A percentile compares a stretch with the other conserved stretches of the same genome.
phyloP scores from a whole-genome alignment of 352 stramenopile genomes.

The Blastocystis sp. region DNA sequence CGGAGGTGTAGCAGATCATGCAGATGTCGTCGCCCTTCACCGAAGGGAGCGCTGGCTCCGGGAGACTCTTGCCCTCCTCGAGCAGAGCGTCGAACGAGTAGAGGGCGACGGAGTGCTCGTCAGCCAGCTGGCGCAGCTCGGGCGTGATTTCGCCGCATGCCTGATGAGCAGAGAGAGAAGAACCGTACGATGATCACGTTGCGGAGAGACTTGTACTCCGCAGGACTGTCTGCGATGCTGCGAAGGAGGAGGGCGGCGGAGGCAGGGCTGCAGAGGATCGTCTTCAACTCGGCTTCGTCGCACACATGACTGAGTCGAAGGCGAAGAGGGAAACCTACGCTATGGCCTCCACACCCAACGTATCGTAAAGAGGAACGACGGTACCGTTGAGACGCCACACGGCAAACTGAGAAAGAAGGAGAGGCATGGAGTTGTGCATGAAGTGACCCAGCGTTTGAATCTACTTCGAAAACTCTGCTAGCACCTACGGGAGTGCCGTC shows the following conservation, averaged over 20 bases:
- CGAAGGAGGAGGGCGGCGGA: constrained; percentile 72
- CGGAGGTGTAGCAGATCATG: constrained; percentile 57
- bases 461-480: background rate
- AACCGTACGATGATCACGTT: constrained; percentile 53
- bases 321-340: constrained; percentile 43
- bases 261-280: constrained; percentile 70
- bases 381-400: constrained; percentile 53
- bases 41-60: constrained; percentile 64
- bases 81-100: constrained; percentile 49
- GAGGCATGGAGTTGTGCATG: constrained; percentile 90
- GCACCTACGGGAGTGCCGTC: constrained; percentile 7
- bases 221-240: constrained; percentile 1
- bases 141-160: background rate
- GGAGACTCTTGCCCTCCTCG: constrained; percentile 29
- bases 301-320: constrained; percentile 68
- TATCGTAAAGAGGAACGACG: constrained; percentile 73
- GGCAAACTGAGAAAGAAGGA: constrained; percentile 78
- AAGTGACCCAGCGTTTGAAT: constrained; percentile 81
- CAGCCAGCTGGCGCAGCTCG: constrained; percentile 1
- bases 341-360: constrained; percentile 72
- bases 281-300: constrained; percentile 72
- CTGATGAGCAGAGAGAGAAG: background rate
- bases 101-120: background rate
- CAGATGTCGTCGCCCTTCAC: constrained; percentile 31
- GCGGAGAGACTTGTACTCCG: background rate